Evolutionary conservation across 352 stramenopile species (phyloP).

Genomic region (Sclerospora graminicola): DNA sequence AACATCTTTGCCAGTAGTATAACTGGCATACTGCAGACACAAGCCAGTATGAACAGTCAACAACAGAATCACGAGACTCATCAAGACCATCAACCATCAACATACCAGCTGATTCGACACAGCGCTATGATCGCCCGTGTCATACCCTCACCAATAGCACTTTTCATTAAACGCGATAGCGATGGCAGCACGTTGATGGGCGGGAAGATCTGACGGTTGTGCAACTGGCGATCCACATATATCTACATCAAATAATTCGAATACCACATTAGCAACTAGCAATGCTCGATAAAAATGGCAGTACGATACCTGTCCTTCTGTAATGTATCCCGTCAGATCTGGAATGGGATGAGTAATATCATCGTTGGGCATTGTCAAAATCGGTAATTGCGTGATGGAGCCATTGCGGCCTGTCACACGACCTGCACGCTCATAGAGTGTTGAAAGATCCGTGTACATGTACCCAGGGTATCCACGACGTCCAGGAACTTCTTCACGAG

Average conservation of each 20-base stretch:
- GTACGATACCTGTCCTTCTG: slow-evolving; percentile 89
- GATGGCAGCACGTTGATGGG: slow-evolving; percentile 99
- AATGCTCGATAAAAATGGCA: background rate
- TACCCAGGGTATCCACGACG: slow-evolving; percentile 99
- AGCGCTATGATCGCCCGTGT: slow-evolving; percentile 95
- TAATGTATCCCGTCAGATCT: slow-evolving; percentile 99
- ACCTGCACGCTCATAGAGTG: slow-evolving; percentile 97
- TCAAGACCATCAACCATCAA: slow-evolving; percentile 7
- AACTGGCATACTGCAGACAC: slow-evolving; percentile 63
- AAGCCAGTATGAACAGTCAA: slow-evolving; percentile 3
- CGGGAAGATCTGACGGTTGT: slow-evolving; percentile 99
- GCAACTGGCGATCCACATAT: slow-evolving; percentile 96
- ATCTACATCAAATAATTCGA: slow-evolving; percentile 48
- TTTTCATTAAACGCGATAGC: slow-evolving; percentile 99
- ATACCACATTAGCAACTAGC: background rate
- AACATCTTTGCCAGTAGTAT: slow-evolving; percentile 93
- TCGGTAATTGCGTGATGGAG: slow-evolving; percentile 98
- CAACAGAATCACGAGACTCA: background rate
- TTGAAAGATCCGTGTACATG: slow-evolving; percentile 99
- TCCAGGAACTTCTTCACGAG: slow-evolving; percentile 93
- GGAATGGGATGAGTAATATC: slow-evolving; percentile 99
- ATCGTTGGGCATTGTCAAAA: slow-evolving; percentile 99
- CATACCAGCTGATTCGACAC: slow-evolving; percentile 98
- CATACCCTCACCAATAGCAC: slow-evolving; percentile 98
- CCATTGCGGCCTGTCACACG: slow-evolving; percentile 96